A percentile compares a stretch with the other conserved stretches of the same genome.
Evolutionary conservation across 164 flowering plant genomes (phyloP).

Genomic region (Stephania cephalantha): DNA sequence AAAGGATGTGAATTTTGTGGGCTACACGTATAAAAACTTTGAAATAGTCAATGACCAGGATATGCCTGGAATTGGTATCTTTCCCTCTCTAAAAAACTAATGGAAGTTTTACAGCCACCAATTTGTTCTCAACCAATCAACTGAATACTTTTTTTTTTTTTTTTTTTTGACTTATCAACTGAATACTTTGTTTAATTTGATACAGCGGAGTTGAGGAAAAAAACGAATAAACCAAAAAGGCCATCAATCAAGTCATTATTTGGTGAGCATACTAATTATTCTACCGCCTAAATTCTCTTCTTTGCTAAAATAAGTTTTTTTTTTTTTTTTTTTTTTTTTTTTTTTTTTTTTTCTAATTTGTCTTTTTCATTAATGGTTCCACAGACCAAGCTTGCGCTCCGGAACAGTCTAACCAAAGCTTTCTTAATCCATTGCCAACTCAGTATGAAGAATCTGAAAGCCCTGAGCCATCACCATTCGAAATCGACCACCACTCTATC

Average conservation of each 20-base stretch:
- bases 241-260: slow-evolving; percentile 44
- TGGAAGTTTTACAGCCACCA: not conserved
- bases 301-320: not conserved
- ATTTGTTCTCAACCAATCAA: not conserved
- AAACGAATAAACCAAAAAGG: slow-evolving; percentile 33
- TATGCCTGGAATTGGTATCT: slow-evolving; percentile 28
- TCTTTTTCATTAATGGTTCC: not conserved
- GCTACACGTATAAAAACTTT: slow-evolving; percentile 37
- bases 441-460: slow-evolving; percentile 31
- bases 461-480: slow-evolving; percentile 24
- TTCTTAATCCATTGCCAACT: slow-evolving; percentile 24
- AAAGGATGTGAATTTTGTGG: slow-evolving; percentile 38
- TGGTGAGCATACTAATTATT: slow-evolving; percentile 24
- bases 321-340: no score
- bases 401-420: slow-evolving; percentile 25
- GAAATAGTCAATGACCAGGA: slow-evolving; percentile 32
- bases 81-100: slow-evolving; percentile 12
- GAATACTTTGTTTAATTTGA: not conserved
- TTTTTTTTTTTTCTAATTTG: not conserved
- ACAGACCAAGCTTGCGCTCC: slow-evolving; percentile 22
- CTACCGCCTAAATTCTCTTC: not conserved
- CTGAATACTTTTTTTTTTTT: not conserved
- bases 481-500: slow-evolving; percentile 17
- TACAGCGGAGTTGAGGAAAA: slow-evolving; percentile 46
- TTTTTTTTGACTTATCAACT: not conserved